Percentiles rank a stretch among this genome's conserved stretches.
phyloP scores from a whole-genome alignment of 179 eudicot species.

The Amaranthus tricolor region DNA sequence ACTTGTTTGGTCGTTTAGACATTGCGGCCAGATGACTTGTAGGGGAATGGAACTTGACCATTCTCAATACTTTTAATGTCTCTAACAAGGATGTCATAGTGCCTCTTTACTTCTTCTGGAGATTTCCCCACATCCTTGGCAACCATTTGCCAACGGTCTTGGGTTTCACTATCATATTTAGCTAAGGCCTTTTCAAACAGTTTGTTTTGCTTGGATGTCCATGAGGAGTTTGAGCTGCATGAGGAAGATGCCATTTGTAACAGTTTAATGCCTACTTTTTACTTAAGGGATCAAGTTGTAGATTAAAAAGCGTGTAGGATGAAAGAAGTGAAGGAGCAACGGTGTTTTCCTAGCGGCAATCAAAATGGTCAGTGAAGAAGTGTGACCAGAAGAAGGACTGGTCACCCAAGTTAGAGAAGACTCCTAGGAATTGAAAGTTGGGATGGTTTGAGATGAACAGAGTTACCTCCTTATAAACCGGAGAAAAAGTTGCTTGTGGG shows the following conservation, averaged over 20 bases:
- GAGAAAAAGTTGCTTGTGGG: slow-evolving; percentile 46
- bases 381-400: slow-evolving; percentile 12
- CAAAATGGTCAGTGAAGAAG: slow-evolving; percentile 3
- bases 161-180: slow-evolving; percentile 34
- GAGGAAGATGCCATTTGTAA: slow-evolving; percentile 42
- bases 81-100: slow-evolving; percentile 39
- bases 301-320: slow-evolving; percentile 1
- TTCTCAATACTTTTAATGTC: slow-evolving; percentile 41
- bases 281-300: background rate
- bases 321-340: background rate
- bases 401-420: slow-evolving; percentile 20
- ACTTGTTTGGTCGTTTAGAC: slow-evolving; percentile 10
- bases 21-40: slow-evolving; percentile 25
- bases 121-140: slow-evolving; percentile 44
- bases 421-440: slow-evolving; percentile 27
- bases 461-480: slow-evolving; percentile 46
- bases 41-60: slow-evolving; percentile 41
- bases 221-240: slow-evolving; percentile 36
- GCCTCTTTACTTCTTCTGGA: slow-evolving; percentile 44
- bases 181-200: slow-evolving; percentile 47
- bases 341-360: background rate
- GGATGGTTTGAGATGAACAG: slow-evolving; percentile 31
- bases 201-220: slow-evolving; percentile 47
- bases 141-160: slow-evolving; percentile 48
- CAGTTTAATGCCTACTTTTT: background rate